Evolutionary conservation across 2,329 filamentous ascomycete species (phyloP), one percentile per base, ranked within the genome.

Genomic region (Aspergillus ibericus): DNA sequence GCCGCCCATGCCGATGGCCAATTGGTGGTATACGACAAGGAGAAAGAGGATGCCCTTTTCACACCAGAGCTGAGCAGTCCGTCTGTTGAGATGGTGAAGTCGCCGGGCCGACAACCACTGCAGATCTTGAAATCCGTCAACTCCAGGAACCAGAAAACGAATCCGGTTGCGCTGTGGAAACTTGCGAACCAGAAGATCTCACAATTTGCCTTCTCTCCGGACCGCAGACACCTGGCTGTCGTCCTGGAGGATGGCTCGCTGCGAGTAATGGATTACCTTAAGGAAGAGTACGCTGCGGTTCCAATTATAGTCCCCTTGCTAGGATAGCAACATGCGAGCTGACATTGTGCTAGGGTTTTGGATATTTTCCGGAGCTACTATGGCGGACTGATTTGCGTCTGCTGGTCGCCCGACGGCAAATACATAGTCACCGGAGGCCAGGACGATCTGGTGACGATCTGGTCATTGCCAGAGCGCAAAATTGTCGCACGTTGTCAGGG

Each of bases 331-430:
- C 13, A 8, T 36, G n/a, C 4, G 13, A 49, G 55, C 62, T 64
- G 56, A 64, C 44, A 18, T 29, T 9, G 22, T 8, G 32, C 38
- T 40, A 95, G 91, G 68, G 82, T 98, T n/a, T 80, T 95, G 12
- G 91, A 93, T 69, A 81, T 96, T 46, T 97, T 91, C 75, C 87
- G 89, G 67, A 91, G 91, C 55, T 99, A 97, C 78, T 99, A 97
- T 69, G 95, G 95, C 48, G 93, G 92, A 3, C 83, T 99, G 61
- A 90, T 90, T 46, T 96, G 92, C 70, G 92, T 97, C 2, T 96
- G 92, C 77, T 99, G 95, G 95, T 97, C 93, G 6, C 95, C 95
- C 9, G 95, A 99, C 71, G 93, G 92, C 53, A 93, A 96, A 72
- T 99, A 98, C 74, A 88, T 99, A 53, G 82, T 99, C 16, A 97